Base-by-base conservation (phyloP, 176 grass and related monocot species). In the Musa troglodytarum region DNA sequence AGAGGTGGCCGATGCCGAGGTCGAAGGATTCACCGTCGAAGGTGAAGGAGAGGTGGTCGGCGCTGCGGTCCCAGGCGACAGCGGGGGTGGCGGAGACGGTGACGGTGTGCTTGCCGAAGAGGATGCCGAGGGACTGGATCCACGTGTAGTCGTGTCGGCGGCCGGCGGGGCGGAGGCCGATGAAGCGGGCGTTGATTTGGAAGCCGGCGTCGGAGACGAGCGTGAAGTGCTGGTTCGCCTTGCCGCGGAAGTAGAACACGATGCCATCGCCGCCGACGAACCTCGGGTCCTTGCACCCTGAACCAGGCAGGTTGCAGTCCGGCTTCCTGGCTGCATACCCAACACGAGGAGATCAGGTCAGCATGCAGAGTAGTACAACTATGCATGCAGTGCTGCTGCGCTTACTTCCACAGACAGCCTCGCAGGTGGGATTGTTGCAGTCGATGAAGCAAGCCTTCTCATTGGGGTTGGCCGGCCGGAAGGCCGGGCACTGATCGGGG, bases 231-330 rank as follows among this genome's bases (percentile, higher is more conserved):
- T 58, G 11, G 50, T 80, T 76, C 43, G 77, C 78, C 50, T 76
- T 75, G 62, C 85, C 85, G 69, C 82, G 85, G 65, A 87, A 87
- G 28, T 87, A 87, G 81, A 87, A 87, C 63, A 87, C 64, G 71
- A 83, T 65, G 49, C 85, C 85, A 9, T 87, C 81, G 9, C 81
- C 85, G 68, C 85, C 85, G 75, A 87, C 63, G 25, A 87, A 87
- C 9, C 85, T 71, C 11, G 85, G 81, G 81, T 87, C 85, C 29
- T 80, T 74, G 65, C 85, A 83, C 49, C 72, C 85, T 29, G 85
- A 71, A 1, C 85, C 85, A 11, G 56, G 67, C 22, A 21, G 70
- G n/a, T 87, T 50, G 68, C 85, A 87, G 69, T 80, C 72, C 5
- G 68, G 68, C 20, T 50, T 72, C 23, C n/a, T 54, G 0, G 10